A percentile compares a stretch with the other conserved stretches of the same genome.
These are phyloP conservation scores for Tolypocladium pustulatum DNA, from an alignment of 2,329 filamentous ascomycete species.

Conservation along the genomic window DNA sequence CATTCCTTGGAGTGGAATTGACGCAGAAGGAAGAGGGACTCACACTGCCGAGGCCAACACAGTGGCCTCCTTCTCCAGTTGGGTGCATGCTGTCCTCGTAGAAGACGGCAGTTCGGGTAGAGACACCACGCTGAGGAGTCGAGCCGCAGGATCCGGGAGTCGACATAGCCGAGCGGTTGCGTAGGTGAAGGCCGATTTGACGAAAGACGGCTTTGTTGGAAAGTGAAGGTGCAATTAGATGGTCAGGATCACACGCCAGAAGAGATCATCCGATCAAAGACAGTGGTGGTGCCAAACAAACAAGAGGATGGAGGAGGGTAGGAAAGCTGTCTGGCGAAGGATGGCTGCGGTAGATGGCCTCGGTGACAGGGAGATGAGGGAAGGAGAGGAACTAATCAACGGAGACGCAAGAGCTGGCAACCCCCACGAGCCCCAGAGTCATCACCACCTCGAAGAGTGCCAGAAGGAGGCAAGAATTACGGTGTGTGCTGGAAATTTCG, in stretches of 20 bases:
- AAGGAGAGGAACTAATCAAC: conserved; percentile 5
- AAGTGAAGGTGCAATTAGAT: conserved; percentile 9
- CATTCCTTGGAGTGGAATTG: neutral
- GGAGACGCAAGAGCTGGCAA: conserved; percentile 14
- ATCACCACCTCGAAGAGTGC: conserved; percentile 6
- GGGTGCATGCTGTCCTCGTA: conserved; percentile 12
- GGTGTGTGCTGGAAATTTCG: conserved; percentile 12
- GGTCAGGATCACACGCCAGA: conserved; percentile 17
- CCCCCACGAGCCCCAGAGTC: conserved; percentile 8
- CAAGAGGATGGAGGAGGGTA: conserved; percentile 5
- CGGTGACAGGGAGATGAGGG: neutral
- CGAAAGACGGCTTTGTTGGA: neutral
- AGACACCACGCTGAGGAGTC: conserved; percentile 14
- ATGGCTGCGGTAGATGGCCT: conserved; percentile 4
- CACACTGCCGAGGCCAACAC: conserved; percentile 8
- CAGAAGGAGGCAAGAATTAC: conserved; percentile 10
- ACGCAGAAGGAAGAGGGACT: conserved; percentile 1
- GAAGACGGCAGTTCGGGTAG: conserved; percentile 5
- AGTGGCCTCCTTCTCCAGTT: conserved; percentile 6
- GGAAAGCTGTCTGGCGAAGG: conserved; percentile 1
- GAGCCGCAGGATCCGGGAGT: conserved; percentile 14
- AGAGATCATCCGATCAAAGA: conserved; percentile 17
- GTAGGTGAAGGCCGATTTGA: conserved; percentile 1
- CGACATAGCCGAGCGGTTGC: conserved; percentile 15
- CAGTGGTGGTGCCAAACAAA: conserved; percentile 12